phyloP scores from a whole-genome alignment of 352 stramenopile genomes.

The Phytophthora tubulina region DNA sequence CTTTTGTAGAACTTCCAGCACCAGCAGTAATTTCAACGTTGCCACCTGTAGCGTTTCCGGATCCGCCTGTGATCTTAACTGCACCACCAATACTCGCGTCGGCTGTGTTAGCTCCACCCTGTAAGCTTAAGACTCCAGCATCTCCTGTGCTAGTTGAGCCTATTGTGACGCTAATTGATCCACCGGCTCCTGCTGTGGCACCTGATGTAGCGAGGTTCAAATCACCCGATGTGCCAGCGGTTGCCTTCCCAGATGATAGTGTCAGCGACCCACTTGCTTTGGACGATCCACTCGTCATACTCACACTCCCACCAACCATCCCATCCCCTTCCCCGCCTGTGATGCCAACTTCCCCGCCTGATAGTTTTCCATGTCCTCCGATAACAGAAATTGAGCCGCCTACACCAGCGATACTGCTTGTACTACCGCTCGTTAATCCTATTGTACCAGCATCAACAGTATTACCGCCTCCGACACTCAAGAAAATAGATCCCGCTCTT shows the following conservation, averaged over 20 bases:
- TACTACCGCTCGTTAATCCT: slow-evolving; percentile 11
- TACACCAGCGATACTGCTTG: slow-evolving; percentile 8
- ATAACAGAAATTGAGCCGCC: slow-evolving; percentile 30
- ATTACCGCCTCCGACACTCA: slow-evolving; percentile 25
- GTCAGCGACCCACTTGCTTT: slow-evolving; percentile 36
- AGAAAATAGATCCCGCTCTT: slow-evolving; percentile 34
- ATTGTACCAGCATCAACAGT: slow-evolving; percentile 18
- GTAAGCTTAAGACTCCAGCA: slow-evolving; percentile 27
- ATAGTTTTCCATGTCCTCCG: slow-evolving; percentile 22
- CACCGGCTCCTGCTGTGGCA: slow-evolving; percentile 23
- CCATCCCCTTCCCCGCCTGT: slow-evolving; percentile 30
- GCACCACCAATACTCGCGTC: slow-evolving; percentile 26
- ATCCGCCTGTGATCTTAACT: slow-evolving; percentile 28
- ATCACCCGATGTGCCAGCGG: slow-evolving; percentile 25
- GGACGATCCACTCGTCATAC: slow-evolving; percentile 33
- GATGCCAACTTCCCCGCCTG: slow-evolving; percentile 25
- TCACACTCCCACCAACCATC: slow-evolving; percentile 31
- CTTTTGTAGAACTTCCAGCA: slow-evolving; percentile 20
- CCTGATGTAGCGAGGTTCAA: slow-evolving; percentile 25
- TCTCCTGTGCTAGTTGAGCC: slow-evolving; percentile 22
- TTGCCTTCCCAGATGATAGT: slow-evolving; percentile 27
- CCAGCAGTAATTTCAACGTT: slow-evolving; percentile 33
- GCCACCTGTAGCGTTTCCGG: slow-evolving; percentile 25
- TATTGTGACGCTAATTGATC: slow-evolving; percentile 29
- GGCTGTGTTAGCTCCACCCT: slow-evolving; percentile 24